These are phyloP conservation scores for Beauveria australis DNA, from an alignment of 2,329 filamentous ascomycete genomes.

Conservation along the genomic window DNA sequence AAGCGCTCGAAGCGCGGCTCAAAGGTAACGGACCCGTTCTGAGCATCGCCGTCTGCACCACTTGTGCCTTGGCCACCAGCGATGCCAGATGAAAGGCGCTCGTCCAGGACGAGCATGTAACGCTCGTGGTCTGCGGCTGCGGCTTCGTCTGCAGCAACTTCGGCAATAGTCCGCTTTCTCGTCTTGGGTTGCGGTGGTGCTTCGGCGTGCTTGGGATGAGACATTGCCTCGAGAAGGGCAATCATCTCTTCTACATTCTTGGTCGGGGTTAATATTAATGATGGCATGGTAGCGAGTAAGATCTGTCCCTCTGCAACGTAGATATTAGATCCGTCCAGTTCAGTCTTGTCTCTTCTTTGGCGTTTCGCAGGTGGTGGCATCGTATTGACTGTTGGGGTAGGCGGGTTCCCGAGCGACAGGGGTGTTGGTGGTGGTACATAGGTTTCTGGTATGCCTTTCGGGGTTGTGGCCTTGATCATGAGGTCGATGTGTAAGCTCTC, in stretches of 20 bases:
- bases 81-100: conserved; percentile 58
- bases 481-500: conserved; percentile 70
- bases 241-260: conserved; percentile 61
- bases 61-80: conserved; percentile 48
- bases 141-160: conserved; percentile 91
- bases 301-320: conserved; percentile 70
- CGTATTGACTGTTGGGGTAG: conserved; percentile 51
- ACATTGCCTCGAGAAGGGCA: conserved; percentile 59
- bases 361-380: conserved; percentile 57
- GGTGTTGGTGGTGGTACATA: conserved; percentile 57
- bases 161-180: conserved; percentile 86
- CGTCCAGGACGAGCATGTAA: conserved; percentile 88
- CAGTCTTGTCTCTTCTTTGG: conserved; percentile 62
- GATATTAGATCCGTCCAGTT: conserved; percentile 67
- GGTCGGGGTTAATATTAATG: conserved; percentile 71
- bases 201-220: conserved; percentile 69
- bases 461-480: conserved; percentile 65
- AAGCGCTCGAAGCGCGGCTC: conserved; percentile 85
- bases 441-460: conserved; percentile 37
- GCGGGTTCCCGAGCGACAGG: conserved; percentile 43
- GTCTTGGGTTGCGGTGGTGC: conserved; percentile 77
- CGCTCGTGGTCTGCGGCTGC: conserved; percentile 81
- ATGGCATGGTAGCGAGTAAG: conserved; percentile 62
- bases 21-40: conserved; percentile 63
- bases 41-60: conserved; percentile 62